Conservation (phyloP, 2,329 filamentous ascomycete species). For the Epichloe gansuensis region DNA sequence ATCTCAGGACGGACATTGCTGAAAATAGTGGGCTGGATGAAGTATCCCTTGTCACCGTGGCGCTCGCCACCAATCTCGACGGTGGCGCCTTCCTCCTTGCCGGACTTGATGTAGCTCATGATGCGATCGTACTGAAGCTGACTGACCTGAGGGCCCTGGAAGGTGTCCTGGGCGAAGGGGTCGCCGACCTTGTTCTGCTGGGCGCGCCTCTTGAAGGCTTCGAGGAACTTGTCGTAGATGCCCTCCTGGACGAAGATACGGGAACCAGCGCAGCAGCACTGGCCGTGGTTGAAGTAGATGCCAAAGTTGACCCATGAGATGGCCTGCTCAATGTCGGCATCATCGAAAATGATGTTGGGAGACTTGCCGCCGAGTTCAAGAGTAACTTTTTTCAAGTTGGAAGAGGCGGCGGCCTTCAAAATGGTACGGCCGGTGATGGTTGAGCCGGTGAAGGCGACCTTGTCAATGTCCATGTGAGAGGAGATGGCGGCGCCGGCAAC, state of each 20-base stretch:
- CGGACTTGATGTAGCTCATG: slow-evolving; percentile 66
- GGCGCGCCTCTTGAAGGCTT: slow-evolving; percentile 66
- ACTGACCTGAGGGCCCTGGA: slow-evolving; percentile 81
- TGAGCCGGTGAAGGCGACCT: slow-evolving; percentile 72
- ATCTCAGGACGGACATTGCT: slow-evolving; percentile 67
- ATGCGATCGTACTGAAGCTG: slow-evolving; percentile 80
- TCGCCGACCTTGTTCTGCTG: slow-evolving; percentile 67
- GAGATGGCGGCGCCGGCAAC: slow-evolving; percentile 64
- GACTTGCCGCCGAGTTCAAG: slow-evolving; percentile 71
- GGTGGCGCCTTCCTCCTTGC: slow-evolving; percentile 45
- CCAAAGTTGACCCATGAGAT: slow-evolving; percentile 67
- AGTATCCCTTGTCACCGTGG: slow-evolving; percentile 69
- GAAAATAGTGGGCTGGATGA: slow-evolving; percentile 88
- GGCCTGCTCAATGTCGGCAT: slow-evolving; percentile 64
- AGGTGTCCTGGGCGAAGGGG: slow-evolving; percentile 63
- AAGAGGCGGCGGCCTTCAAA: slow-evolving; percentile 67
- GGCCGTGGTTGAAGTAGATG: slow-evolving; percentile 53
- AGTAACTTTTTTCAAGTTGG: slow-evolving; percentile 73
- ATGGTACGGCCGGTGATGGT: slow-evolving; percentile 60
- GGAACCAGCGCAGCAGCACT: slow-evolving; percentile 62
- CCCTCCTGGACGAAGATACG: slow-evolving; percentile 76
- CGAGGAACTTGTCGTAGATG: slow-evolving; percentile 79
- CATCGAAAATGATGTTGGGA: slow-evolving; percentile 68
- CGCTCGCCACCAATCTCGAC: slow-evolving; percentile 41
- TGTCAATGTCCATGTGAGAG: slow-evolving; percentile 68